These are phyloP conservation scores for Xylaria hypoxylon DNA, from an alignment of 2,329 filamentous ascomycete species.

Conservation along the genomic window DNA sequence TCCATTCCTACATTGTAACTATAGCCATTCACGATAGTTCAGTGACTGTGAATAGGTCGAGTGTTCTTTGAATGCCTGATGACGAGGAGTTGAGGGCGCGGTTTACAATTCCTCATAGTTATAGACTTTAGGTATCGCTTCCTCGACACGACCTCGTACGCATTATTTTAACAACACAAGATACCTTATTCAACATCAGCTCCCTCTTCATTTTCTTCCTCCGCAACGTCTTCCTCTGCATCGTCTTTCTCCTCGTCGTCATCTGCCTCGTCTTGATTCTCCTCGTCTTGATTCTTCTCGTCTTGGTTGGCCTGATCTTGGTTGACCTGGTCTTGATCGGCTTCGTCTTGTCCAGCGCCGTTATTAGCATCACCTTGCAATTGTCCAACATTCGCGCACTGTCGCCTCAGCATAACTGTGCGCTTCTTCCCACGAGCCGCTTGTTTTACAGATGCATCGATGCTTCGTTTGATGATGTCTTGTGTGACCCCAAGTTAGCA, in stretches of 20 bases:
- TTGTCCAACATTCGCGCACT: constrained; percentile 32
- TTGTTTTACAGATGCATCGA: constrained; percentile 44
- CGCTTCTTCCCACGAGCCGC: constrained; percentile 42
- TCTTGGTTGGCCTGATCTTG: neutral
- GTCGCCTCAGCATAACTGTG: constrained; percentile 39
- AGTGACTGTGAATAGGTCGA: neutral
- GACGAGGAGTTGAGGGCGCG: neutral
- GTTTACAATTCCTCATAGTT: neutral
- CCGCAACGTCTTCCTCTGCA: neutral
- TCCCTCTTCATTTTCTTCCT: constrained; percentile 11
- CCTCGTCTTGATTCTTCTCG: neutral
- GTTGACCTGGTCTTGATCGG: constrained; percentile 9
- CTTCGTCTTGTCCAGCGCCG: constrained; percentile 6
- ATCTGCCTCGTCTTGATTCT: neutral
- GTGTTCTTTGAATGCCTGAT: neutral
- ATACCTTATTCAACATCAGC: constrained; percentile 11
- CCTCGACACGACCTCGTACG: neutral
- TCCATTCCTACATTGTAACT: constrained; percentile 1
- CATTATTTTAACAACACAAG: neutral
- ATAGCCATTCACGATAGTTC: neutral
- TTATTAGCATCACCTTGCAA: constrained; percentile 18
- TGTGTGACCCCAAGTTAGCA: constrained; percentile 22
- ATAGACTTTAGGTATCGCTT: neutral
- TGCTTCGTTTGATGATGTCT: constrained; percentile 47
- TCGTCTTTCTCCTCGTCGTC: neutral